These are phyloP conservation scores for Cymbidium sinense DNA, from an alignment of 106 monocot species.

Conservation along the genomic window DNA sequence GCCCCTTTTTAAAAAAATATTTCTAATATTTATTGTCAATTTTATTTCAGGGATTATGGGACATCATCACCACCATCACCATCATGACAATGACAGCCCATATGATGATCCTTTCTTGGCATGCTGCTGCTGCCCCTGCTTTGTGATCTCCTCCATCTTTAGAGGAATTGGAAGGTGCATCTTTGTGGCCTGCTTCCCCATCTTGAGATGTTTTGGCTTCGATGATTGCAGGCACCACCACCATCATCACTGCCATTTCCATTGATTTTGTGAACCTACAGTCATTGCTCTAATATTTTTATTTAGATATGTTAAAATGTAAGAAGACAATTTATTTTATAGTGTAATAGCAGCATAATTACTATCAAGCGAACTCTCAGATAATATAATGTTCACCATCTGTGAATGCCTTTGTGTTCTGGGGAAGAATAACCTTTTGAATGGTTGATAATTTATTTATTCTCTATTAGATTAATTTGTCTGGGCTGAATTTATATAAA, in stretches of 20 bases:
- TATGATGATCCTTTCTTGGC: conserved; percentile 38
- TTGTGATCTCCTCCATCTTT: conserved; percentile 17
- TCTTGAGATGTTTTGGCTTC: conserved; percentile 53
- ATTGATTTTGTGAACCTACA: conserved; percentile 10
- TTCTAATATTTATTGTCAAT: neutral
- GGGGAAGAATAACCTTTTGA: neutral
- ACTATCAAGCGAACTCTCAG: too few relatives aligned
- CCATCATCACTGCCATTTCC: conserved; percentile 30
- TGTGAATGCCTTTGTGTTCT: too few relatives aligned
- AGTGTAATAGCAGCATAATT: too few relatives aligned
- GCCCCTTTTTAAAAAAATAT: neutral
- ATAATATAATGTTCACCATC: too few relatives aligned
- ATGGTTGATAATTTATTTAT: neutral
- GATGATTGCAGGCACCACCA: conserved; percentile 41
- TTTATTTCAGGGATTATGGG: conserved; percentile 5
- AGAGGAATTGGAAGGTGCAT: conserved; percentile 44
- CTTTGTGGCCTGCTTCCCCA: conserved; percentile 55
- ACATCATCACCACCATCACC: conserved; percentile 23
- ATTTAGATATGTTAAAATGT: conserved; percentile 1
- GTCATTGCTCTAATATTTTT: neutral
- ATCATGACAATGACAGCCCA: conserved; percentile 12
- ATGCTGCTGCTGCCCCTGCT: conserved; percentile 50
- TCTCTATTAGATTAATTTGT: too few relatives aligned
- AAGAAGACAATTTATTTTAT: neutral
- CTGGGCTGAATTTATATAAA: too few relatives aligned